Evolutionary conservation across 2,329 filamentous ascomycete genomes (phyloP).

Genomic region (Aspergillus proliferans): DNA sequence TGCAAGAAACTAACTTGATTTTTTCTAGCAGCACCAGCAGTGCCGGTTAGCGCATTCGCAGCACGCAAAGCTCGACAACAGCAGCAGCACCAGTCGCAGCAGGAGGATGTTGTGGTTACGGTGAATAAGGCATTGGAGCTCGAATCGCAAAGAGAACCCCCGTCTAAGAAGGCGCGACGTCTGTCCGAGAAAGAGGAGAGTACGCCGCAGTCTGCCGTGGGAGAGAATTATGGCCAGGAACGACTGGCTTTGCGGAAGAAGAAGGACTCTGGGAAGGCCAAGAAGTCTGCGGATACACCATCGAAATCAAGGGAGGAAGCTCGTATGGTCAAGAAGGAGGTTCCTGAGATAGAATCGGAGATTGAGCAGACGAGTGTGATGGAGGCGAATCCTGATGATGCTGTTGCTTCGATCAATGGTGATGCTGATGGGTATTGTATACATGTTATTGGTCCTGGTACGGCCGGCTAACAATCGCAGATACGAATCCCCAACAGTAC

Average conservation of each 20-base stretch:
- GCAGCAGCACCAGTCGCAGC: slow-evolving; percentile 22
- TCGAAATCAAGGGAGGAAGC: slow-evolving; percentile 1
- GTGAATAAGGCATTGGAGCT: slow-evolving; percentile 13
- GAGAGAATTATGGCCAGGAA: slow-evolving; percentile 11
- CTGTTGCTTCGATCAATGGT: slow-evolving; percentile 16
- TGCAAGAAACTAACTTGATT: slow-evolving; percentile 5
- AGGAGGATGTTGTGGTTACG: slow-evolving; percentile 17
- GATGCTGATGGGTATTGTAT: slow-evolving; percentile 21
- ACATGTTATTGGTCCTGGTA: neutral
- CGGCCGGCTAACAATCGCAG: slow-evolving; percentile 15
- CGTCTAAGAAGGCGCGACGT: slow-evolving; percentile 28
- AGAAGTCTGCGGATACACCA: slow-evolving; percentile 6
- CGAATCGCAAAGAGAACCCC: slow-evolving; percentile 23
- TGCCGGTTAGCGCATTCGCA: slow-evolving; percentile 37
- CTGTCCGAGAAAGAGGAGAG: slow-evolving; percentile 17
- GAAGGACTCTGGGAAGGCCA: slow-evolving; percentile 4
- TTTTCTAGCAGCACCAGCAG: slow-evolving; percentile 23
- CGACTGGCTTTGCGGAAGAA: slow-evolving; percentile 16
- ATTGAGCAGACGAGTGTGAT: slow-evolving; percentile 8
- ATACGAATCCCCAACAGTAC: slow-evolving; percentile 25
- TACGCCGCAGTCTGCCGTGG: slow-evolving; percentile 5
- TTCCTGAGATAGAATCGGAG: slow-evolving; percentile 14
- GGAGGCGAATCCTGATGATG: slow-evolving; percentile 17
- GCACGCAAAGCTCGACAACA: slow-evolving; percentile 38
- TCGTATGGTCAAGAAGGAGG: neutral